phyloP scores from a whole-genome alignment of 2,329 filamentous ascomycete species.

The Colletotrichum sp. region DNA sequence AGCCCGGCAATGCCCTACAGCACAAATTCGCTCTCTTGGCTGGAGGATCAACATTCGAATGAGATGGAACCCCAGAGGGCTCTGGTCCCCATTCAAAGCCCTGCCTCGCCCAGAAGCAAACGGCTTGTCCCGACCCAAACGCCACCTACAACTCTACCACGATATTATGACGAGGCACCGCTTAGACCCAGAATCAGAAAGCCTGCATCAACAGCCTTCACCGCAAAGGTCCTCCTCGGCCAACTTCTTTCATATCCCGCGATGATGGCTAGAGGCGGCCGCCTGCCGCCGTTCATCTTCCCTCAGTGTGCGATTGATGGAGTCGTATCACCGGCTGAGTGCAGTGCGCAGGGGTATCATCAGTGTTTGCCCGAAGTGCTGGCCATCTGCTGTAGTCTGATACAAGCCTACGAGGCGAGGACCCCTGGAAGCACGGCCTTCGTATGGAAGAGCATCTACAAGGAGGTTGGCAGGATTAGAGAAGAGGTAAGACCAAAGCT shows the following conservation, averaged over 20 bases:
- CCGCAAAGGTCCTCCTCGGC: slow-evolving; percentile 25
- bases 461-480: slow-evolving; percentile 14
- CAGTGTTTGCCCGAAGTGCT: slow-evolving; percentile 28
- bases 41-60: accelerated
- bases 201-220: slow-evolving; percentile 19
- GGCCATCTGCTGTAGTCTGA: slow-evolving; percentile 28
- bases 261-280: slow-evolving; percentile 23
- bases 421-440: slow-evolving; percentile 24
- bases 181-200: not conserved
- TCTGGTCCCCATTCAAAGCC: not conserved
- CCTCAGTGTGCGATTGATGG: slow-evolving; percentile 26
- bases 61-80: not conserved
- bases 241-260: slow-evolving; percentile 27
- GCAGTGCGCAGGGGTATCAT: slow-evolving; percentile 24
- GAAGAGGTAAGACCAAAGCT: not conserved
- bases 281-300: slow-evolving; percentile 32
- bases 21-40: not conserved
- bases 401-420: slow-evolving; percentile 25
- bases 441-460: slow-evolving; percentile 29
- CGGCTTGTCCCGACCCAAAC: not conserved
- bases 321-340: not conserved
- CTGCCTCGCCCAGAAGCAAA: not conserved
- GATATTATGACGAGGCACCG: not conserved
- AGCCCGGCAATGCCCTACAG: not conserved
- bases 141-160: not conserved